Evolutionary conservation across 805 yeast genomes (phyloP).

Genomic region (Wickerhamiella australiensis): DNA sequence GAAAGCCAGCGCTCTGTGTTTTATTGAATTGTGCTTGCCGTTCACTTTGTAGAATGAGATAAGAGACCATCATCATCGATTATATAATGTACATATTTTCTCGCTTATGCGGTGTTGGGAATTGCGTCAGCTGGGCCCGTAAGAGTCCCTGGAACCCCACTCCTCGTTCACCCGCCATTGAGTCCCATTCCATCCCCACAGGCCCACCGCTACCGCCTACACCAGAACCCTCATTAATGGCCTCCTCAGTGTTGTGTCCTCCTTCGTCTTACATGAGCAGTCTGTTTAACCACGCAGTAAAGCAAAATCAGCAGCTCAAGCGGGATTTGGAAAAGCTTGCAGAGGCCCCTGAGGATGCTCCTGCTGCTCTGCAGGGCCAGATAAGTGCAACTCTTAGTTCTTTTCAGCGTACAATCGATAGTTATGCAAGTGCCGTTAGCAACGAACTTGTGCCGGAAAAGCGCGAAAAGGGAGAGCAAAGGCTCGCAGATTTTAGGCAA

Average conservation of each 20-base stretch:
- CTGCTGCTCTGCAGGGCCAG: conserved; percentile 61
- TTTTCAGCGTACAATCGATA: conserved; percentile 62
- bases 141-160: too few species aligned
- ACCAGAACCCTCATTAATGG: too few species aligned
- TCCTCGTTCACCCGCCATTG: too few species aligned
- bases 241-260: too few species aligned
- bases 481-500: conserved; percentile 45
- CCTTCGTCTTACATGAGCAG: conserved; percentile 44
- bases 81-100: background rate
- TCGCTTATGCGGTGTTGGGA: background rate
- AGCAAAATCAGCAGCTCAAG: conserved; percentile 63
- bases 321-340: conserved; percentile 53
- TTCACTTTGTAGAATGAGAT: too few species aligned
- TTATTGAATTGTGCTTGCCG: too few species aligned
- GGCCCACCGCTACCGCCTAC: too few species aligned
- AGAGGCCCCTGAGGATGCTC: conserved; percentile 51
- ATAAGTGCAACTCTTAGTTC: conserved; percentile 71
- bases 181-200: too few species aligned
- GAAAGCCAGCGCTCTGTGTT: too few species aligned
- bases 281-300: conserved; percentile 76
- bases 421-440: conserved; percentile 44
- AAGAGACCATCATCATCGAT: too few species aligned
- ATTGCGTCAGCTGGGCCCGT: background rate
- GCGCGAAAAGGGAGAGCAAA: conserved; percentile 44
- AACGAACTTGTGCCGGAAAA: conserved; percentile 48